Conservation (phyloP, 176 grass and related monocot genomes). For the Triticum monococcum region DNA sequence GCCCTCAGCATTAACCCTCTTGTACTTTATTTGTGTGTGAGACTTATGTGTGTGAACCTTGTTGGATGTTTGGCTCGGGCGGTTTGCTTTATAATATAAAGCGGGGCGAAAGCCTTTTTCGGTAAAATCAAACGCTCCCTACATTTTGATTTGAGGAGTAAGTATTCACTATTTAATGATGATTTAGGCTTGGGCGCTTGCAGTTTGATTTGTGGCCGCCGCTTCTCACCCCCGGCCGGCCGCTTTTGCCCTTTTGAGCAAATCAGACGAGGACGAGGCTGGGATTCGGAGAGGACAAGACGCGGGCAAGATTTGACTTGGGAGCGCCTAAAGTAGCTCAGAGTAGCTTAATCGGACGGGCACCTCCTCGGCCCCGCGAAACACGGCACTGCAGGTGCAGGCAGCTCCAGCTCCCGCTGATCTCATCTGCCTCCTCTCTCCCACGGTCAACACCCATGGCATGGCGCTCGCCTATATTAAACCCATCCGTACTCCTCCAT, state of each 20-base stretch:
- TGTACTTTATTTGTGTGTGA: too few relatives aligned
- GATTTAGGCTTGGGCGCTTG: neutral
- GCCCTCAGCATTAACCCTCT: too few relatives aligned
- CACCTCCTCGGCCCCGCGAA: constrained; percentile 8
- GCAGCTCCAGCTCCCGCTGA: neutral
- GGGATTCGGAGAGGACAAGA: neutral
- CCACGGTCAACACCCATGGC: neutral
- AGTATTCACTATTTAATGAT: too few relatives aligned
- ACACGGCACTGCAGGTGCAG: neutral
- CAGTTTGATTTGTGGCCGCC: neutral
- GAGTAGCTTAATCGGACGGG: neutral
- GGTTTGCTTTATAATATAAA: too few relatives aligned
- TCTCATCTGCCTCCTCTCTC: neutral
- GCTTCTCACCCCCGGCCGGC: constrained; percentile 9
- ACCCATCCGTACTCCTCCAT: neutral
- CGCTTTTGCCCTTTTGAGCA: constrained; percentile 18
- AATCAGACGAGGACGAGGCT: neutral
- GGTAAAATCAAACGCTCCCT: too few relatives aligned
- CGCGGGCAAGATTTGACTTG: neutral
- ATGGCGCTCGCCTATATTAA: constrained; percentile 4
- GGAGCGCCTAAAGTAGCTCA: neutral
- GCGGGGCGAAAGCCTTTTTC: too few relatives aligned
- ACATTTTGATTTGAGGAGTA: too few relatives aligned
- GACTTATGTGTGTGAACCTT: too few relatives aligned
- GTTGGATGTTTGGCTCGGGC: too few relatives aligned